Percentiles rank a stretch among this genome's conserved stretches.
Evolutionary conservation across 2,329 filamentous ascomycete genomes (phyloP).

Genomic region (Arthroderma sp.): DNA sequence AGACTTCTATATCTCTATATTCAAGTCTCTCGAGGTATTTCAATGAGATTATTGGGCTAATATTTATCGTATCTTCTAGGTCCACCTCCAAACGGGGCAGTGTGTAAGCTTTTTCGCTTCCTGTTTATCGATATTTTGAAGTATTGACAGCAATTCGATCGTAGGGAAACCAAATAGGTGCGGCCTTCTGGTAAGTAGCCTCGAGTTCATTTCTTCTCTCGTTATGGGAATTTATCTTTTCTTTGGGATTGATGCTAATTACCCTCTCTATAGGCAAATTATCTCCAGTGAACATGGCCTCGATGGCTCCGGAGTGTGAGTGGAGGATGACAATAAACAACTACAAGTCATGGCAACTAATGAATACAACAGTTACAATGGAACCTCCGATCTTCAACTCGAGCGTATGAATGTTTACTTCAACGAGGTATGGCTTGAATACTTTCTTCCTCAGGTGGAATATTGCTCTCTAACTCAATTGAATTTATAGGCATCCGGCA

Average conservation of each 20-base stretch:
- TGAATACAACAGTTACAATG: conserved; percentile 6
- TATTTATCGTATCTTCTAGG: conserved; percentile 43
- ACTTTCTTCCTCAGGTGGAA: not conserved
- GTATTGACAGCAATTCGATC: conserved; percentile 18
- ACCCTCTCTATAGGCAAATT: conserved; percentile 6
- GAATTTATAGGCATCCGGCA: conserved; percentile 6
- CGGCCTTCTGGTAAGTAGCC: conserved; percentile 80
- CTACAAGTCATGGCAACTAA: not conserved
- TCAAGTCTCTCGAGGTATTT: conserved; percentile 3
- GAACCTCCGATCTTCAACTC: conserved; percentile 10
- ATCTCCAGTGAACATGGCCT: conserved; percentile 11
- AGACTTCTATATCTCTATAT: conserved; percentile 6
- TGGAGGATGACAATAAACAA: not conserved
- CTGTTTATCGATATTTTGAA: conserved; percentile 7
- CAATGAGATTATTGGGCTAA: conserved; percentile 1
- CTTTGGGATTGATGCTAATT: conserved; percentile 1
- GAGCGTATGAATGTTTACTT: conserved; percentile 12
- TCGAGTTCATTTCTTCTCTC: not conserved
- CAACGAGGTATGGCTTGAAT: conserved; percentile 6
- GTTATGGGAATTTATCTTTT: not conserved
- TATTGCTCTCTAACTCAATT: conserved; percentile 3
- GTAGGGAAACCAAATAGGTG: conserved; percentile 99
- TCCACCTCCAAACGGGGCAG: conserved; percentile 99
- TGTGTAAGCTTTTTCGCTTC: conserved; percentile 55
- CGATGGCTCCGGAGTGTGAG: conserved; percentile 10